These are phyloP conservation scores for Plantago elongata DNA, from an alignment of 257 asterid genomes.

Conservation along the genomic window DNA sequence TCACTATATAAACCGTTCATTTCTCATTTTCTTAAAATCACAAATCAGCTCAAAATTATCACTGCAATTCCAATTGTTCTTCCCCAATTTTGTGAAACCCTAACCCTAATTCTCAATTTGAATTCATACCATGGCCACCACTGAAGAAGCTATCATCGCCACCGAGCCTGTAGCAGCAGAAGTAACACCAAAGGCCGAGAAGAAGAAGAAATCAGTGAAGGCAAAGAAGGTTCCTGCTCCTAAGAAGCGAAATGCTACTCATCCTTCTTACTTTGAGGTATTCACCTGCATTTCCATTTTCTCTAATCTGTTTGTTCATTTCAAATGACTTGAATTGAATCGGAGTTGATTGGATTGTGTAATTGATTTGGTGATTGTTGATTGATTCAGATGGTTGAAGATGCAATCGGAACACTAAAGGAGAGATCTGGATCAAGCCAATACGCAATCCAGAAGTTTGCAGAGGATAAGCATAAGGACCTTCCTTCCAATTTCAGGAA, in stretches of 20 bases:
- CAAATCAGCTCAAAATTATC: conserved; percentile 7
- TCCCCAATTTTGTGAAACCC: conserved; percentile 23
- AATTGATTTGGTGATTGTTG: background rate
- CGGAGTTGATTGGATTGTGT: conserved; percentile 18
- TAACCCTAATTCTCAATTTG: conserved; percentile 18
- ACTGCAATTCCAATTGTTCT: conserved; percentile 16
- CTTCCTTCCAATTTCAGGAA: conserved; percentile 75
- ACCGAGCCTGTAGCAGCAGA: conserved; percentile 28
- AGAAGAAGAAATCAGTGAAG: conserved; percentile 29
- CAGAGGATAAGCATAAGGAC: conserved; percentile 63
- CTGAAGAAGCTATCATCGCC: conserved; percentile 43
- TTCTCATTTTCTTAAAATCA: conserved; percentile 16
- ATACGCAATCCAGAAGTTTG: conserved; percentile 63
- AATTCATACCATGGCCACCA: conserved; percentile 29
- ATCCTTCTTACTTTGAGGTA: conserved; percentile 85
- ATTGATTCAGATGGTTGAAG: conserved; percentile 61
- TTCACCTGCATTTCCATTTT: background rate
- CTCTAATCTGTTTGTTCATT: background rate
- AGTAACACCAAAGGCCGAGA: conserved; percentile 21
- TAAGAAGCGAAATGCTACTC: conserved; percentile 40
- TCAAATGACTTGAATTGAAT: background rate
- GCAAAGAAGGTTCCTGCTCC: conserved; percentile 55
- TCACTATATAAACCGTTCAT: conserved; percentile 48
- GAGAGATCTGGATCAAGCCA: conserved; percentile 84
- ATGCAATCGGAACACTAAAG: conserved; percentile 63